phyloP scores from a whole-genome alignment of 441 rosid genomes.

The Euphorbia celastroides region DNA sequence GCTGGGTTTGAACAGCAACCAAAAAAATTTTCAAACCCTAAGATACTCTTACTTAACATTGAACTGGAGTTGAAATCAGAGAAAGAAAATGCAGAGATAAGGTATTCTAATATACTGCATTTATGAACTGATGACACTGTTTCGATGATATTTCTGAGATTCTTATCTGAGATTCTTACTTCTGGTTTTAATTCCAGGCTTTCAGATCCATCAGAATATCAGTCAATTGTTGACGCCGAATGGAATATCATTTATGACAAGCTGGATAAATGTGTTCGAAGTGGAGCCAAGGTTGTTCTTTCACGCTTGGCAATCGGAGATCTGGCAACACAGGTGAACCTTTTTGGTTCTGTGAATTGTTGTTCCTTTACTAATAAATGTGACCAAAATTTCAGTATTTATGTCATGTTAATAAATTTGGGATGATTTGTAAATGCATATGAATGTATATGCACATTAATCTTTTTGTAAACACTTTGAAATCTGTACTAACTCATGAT shows the following conservation, averaged over 20 bases:
- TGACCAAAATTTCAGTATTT: neutral
- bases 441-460: no score
- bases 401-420: neutral
- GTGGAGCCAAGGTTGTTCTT: conserved; percentile 95
- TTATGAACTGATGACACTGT: neutral
- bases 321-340: conserved; percentile 83
- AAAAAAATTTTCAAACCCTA: conserved; percentile 79
- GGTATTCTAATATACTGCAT: conserved; percentile 41
- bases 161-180: no score
- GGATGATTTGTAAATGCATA: neutral
- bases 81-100: conserved; percentile 98
- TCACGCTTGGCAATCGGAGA: conserved; percentile 98
- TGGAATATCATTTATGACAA: conserved; percentile 99
- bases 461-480: no score
- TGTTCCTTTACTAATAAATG: neutral
- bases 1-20: conserved; percentile 99
- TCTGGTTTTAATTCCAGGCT: conserved; percentile 43
- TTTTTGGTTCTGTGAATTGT: conserved; percentile 6
- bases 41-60: conserved; percentile 76
- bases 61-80: conserved; percentile 97
- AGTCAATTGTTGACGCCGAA: conserved; percentile 99
- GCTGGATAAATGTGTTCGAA: conserved; percentile 86
- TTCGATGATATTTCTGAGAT: conserved; percentile 8
- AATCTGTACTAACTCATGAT: no score
- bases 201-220: conserved; percentile 94